A percentile compares a stretch with the other conserved stretches of the same genome.
phyloP scores from a whole-genome alignment of 108 stramenopile genomes.

The Nitzschia sp. region DNA sequence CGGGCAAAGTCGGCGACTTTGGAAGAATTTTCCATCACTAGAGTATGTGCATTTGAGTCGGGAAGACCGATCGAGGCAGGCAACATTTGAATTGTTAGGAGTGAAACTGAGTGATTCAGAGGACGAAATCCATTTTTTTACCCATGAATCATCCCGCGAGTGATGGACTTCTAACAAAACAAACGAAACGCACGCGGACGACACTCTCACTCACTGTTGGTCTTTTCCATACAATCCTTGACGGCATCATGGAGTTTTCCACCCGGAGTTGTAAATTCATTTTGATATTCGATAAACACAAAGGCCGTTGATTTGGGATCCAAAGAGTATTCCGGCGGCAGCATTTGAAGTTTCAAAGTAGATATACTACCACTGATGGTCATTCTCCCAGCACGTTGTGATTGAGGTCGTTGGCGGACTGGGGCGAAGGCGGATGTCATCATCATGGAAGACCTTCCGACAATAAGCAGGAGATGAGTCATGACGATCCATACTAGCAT shows the following conservation, averaged over 20 bases:
- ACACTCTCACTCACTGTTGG: slow-evolving; percentile 18
- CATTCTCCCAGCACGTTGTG: not conserved
- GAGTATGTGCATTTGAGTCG: no score
- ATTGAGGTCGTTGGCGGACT: no score
- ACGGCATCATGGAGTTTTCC: slow-evolving; percentile 73
- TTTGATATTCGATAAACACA: slow-evolving; percentile 82
- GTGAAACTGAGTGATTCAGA: no score
- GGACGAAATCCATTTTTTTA: not conserved
- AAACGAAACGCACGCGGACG: not conserved
- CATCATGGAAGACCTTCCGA: no score
- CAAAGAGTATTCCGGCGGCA: slow-evolving; percentile 36
- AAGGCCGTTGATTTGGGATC: slow-evolving; percentile 64
- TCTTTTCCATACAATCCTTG: slow-evolving; percentile 57
- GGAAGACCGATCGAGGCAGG: no score
- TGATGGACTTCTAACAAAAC: not conserved
- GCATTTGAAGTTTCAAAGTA: not conserved
- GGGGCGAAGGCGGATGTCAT: no score
- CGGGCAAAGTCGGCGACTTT: slow-evolving; percentile 47
- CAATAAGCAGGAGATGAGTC: no score
- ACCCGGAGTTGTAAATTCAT: slow-evolving; percentile 78
- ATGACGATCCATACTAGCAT: no score
- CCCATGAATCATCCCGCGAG: not conserved
- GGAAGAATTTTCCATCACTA: slow-evolving; percentile 56
- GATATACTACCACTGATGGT: not conserved
- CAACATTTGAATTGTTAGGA: no score